Base-by-base conservation (phyloP, 352 stramenopile genomes). In the Phytophthora capsici region DNA sequence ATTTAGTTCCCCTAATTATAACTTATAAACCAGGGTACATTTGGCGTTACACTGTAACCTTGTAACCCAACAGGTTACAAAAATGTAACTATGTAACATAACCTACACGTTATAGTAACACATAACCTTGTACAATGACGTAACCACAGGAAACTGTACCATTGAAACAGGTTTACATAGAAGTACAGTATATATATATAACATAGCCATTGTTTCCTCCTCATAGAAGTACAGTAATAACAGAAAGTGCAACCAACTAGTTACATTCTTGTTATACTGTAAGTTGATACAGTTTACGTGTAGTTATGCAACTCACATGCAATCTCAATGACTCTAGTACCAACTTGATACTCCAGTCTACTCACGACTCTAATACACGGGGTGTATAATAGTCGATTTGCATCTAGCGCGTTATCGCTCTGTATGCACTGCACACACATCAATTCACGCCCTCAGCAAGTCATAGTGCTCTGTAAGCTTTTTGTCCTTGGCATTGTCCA, bases 291-390 rank as follows among this genome's bases (percentile, higher is more conserved):
- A n/a, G n/a, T n/a, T n/a, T n/a, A n/a, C n/a, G n/a, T n/a, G n/a
- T n/a, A n/a, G n/a, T n/a, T n/a, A n/a, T n/a, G n/a, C n/a, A n/a
- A n/a, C n/a, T n/a, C n/a, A n/a, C n/a, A n/a, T n/a, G n/a, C n/a
- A n/a, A n/a, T n/a, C n/a, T n/a, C n/a, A n/a, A n/a, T n/a, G n/a
- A n/a, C n/a, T n/a, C n/a, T n/a, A n/a, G n/a, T n/a, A n/a, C n/a
- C n/a, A n/a, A n/a, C n/a, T n/a, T n/a, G n/a, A n/a, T n/a, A n/a
- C n/a, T n/a, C n/a, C n/a, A n/a, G n/a, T n/a, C n/a, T n/a, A n/a
- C n/a, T n/a, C n/a, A n/a, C 25, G 45, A 52, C 45, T 38, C 45
- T 52, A 52, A 26, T 37, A 52, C 45, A 52, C 25, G 38, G 25
- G 22, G 45, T 52, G 45, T 40, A 52, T 46, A 14, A 40, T 52